phyloP scores from a whole-genome alignment of 345 rosid species.

The Citropsis articulata region DNA sequence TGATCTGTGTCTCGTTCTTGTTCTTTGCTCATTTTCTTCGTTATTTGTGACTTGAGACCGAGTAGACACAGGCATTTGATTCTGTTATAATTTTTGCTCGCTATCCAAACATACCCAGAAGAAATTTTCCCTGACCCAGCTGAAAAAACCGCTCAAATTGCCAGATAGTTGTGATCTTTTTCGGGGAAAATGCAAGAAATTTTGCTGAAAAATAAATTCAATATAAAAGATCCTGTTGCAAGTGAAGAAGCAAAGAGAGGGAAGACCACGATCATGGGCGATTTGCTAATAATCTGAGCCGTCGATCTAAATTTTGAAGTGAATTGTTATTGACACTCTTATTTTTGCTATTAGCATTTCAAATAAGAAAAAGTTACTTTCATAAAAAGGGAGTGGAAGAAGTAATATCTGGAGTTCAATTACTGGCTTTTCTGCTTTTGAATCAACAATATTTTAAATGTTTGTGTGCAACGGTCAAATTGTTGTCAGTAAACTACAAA shows the following conservation, averaged over 20 bases:
- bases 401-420: conserved; percentile 18
- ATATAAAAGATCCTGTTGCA: not conserved
- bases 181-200: conserved; percentile 15
- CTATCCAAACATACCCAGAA: conserved; percentile 48
- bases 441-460: conserved; percentile 22
- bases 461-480: conserved; percentile 57
- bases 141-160: conserved; percentile 14
- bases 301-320: conserved; percentile 34
- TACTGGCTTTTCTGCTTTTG: not conserved
- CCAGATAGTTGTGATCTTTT: conserved; percentile 11
- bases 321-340: conserved; percentile 15
- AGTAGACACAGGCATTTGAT: conserved; percentile 77
- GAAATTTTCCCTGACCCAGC: conserved; percentile 23
- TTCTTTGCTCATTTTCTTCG: conserved; percentile 27
- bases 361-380: not conserved
- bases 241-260: conserved; percentile 20
- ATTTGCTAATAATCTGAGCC: conserved; percentile 23
- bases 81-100: conserved; percentile 17
- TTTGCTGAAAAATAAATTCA: not conserved
- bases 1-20: conserved; percentile 28
- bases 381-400: conserved; percentile 19
- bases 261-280: conserved; percentile 20
- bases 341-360: not conserved
- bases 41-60: conserved; percentile 51
- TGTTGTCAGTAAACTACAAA: conserved; percentile 30